Percentiles rank a stretch among this genome's conserved stretches.
These are phyloP conservation scores for Elsinoe perseae DNA, from an alignment of 2,329 filamentous ascomycete species.

Conservation along the genomic window DNA sequence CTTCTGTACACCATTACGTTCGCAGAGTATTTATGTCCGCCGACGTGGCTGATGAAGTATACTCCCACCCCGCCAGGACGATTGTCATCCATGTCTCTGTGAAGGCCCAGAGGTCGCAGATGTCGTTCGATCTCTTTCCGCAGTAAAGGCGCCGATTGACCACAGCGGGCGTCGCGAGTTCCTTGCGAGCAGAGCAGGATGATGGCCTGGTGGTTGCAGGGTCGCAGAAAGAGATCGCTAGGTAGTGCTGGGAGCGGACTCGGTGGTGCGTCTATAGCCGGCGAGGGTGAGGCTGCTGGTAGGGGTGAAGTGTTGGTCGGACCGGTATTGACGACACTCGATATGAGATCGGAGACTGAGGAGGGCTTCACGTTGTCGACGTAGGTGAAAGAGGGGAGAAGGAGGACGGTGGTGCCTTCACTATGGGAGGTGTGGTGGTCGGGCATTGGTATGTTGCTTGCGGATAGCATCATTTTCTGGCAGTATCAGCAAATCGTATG, in stretches of 20 bases:
- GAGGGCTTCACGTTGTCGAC: constrained; percentile 76
- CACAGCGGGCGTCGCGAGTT: constrained; percentile 90
- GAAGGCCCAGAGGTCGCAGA: constrained; percentile 73
- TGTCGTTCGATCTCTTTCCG: constrained; percentile 83
- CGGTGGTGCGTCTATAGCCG: constrained; percentile 14
- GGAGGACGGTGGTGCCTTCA: constrained; percentile 67
- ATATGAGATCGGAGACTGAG: constrained; percentile 63
- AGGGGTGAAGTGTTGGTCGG: constrained; percentile 68
- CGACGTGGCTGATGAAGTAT: constrained; percentile 94
- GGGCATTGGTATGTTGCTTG: constrained; percentile 81
- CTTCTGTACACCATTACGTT: constrained; percentile 88
- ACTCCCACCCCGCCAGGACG: constrained; percentile 87
- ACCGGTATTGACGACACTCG: constrained; percentile 58
- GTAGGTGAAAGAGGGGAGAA: constrained; percentile 76
- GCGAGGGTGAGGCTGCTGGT: constrained; percentile 14
- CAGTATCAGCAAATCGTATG: neutral
- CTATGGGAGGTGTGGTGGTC: constrained; percentile 52
- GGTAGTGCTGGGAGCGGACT: constrained; percentile 11
- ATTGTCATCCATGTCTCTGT: constrained; percentile 79
- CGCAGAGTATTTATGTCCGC: constrained; percentile 91
- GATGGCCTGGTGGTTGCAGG: constrained; percentile 74
- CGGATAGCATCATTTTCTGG: constrained; percentile 72
- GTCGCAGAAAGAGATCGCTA: constrained; percentile 41
- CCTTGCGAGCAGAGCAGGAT: constrained; percentile 91
- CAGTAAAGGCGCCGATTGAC: constrained; percentile 86